Conservation (phyloP, 345 rosid species). For the Dovyalis caffra region DNA sequence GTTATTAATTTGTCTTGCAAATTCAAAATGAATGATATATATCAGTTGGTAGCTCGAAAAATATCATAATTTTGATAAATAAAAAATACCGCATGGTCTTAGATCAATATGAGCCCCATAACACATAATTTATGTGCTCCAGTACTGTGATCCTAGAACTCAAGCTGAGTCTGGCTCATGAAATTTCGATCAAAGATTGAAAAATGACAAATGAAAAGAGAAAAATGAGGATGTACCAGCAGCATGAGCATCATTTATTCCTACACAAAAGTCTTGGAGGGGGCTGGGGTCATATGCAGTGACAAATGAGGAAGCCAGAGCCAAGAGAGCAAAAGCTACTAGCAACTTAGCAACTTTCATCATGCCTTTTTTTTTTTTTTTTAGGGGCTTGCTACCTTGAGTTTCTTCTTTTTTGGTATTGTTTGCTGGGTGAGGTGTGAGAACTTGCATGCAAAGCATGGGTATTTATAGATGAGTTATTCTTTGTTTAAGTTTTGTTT, state of each 20-base stretch:
- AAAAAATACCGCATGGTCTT: neutral
- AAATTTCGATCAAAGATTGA: neutral
- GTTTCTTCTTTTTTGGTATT: neutral
- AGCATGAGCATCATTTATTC: neutral
- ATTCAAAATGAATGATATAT: too few relatives aligned
- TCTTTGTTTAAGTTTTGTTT: neutral
- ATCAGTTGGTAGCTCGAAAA: neutral
- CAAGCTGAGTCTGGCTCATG: too few relatives aligned
- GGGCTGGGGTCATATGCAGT: slow-evolving; percentile 19
- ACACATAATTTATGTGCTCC: neutral
- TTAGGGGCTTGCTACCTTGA: neutral
- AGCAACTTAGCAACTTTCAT: neutral
- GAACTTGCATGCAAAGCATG: neutral
- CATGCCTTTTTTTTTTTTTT: neutral
- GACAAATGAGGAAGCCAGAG: neutral
- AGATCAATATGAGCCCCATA: neutral
- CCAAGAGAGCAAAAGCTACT: neutral
- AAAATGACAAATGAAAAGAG: neutral
- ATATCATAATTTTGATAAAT: neutral
- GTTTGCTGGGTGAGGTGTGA: neutral
- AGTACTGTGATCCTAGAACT: too few relatives aligned
- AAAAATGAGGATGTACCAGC: neutral
- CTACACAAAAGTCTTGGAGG: slow-evolving; percentile 15
- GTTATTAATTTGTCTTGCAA: too few relatives aligned
- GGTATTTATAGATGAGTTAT: neutral